Conservation (phyloP, 2,329 filamentous ascomycete species). For the Apiospora aurea region DNA sequence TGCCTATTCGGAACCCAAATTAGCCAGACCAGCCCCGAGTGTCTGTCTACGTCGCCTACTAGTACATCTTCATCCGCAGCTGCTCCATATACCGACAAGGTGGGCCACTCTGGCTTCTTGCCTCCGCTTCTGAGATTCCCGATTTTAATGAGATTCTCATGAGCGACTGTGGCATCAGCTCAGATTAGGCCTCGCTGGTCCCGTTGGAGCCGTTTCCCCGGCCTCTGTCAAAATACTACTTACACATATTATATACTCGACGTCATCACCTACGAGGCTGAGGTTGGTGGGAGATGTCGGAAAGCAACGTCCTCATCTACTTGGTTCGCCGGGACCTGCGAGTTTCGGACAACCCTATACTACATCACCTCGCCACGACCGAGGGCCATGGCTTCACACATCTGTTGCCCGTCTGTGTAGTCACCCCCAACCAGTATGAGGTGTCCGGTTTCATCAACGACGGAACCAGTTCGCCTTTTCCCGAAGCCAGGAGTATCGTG, state of each 20-base stretch:
- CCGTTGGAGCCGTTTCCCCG: neutral
- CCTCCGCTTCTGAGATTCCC: neutral
- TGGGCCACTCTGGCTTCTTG: neutral
- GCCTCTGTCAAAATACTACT: neutral
- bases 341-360: constrained; percentile 75
- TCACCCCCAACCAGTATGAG: constrained; percentile 75
- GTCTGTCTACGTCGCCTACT: neutral
- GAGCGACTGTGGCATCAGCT: neutral
- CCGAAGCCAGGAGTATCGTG: constrained; percentile 69
- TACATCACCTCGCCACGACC: constrained; percentile 62
- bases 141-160: neutral
- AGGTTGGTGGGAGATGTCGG: constrained; percentile 35
- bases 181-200: neutral
- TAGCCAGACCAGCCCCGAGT: neutral
- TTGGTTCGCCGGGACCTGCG: constrained; percentile 77
- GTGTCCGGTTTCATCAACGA: constrained; percentile 74
- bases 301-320: constrained; percentile 69
- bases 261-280: neutral
- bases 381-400: constrained; percentile 67
- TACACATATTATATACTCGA: neutral
- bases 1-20: neutral
- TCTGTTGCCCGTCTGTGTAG: constrained; percentile 74
- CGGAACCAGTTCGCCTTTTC: constrained; percentile 67
- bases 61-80: neutral
- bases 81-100: constrained; percentile 11